Percentiles rank a stretch among this genome's conserved stretches.
Conservation (phyloP, 1,284 basidiomycete species). For the Cronartium quercuum region DNA sequence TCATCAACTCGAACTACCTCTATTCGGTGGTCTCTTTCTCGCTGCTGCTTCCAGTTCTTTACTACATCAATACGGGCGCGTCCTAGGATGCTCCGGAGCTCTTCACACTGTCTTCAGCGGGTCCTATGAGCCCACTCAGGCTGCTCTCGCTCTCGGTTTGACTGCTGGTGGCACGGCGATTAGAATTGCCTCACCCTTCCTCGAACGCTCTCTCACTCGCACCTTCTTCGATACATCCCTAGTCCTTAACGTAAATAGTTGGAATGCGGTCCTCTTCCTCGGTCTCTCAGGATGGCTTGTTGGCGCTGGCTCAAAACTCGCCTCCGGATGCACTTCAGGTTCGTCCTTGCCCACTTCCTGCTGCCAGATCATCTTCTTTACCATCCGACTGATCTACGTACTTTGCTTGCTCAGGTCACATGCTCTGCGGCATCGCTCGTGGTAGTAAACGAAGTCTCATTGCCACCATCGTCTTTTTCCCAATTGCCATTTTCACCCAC, state of each 20-base stretch:
- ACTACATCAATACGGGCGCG: background rate
- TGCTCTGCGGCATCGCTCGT: slow-evolving; percentile 23
- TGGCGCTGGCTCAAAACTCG: slow-evolving; percentile 5
- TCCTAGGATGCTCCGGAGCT: background rate
- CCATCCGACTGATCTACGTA: background rate
- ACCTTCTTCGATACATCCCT: slow-evolving; percentile 10
- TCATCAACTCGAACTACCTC: background rate
- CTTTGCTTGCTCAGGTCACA: slow-evolving; percentile 5
- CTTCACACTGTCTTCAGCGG: background rate
- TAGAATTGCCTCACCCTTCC: slow-evolving; percentile 1
- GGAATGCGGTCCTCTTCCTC: background rate
- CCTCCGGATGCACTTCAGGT: slow-evolving; percentile 26
- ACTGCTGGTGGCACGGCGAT: background rate
- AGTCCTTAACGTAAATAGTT: background rate
- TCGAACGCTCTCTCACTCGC: background rate
- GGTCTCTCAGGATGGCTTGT: slow-evolving; percentile 7
- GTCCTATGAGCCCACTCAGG: background rate
- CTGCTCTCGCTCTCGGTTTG: background rate
- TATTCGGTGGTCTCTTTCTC: background rate
- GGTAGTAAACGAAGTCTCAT: slow-evolving; percentile 23
- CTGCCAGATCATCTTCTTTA: background rate
- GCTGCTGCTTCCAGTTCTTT: background rate
- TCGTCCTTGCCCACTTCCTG: background rate
- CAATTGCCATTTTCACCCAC: slow-evolving; percentile 21
- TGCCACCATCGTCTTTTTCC: slow-evolving; percentile 21